phyloP scores from a whole-genome alignment of 2,329 filamentous ascomycete species.

The Sclerotinia spermophila region DNA sequence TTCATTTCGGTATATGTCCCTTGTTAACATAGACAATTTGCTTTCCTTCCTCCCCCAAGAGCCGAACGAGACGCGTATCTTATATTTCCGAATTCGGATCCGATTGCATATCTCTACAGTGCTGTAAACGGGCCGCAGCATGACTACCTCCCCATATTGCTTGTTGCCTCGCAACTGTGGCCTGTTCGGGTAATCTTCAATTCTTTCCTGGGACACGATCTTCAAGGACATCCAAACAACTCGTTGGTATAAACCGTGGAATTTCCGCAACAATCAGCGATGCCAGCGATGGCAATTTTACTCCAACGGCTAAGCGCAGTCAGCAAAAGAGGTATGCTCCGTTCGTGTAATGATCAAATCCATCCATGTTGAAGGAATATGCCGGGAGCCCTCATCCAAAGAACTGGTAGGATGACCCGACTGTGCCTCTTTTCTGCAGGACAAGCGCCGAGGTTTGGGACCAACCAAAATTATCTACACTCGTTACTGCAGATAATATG shows the following conservation, averaged over 20 bases:
- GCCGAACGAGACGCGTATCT: background rate
- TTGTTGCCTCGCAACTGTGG: conserved; percentile 8
- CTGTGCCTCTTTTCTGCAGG: conserved; percentile 35
- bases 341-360: conserved; percentile 1
- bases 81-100: conserved; percentile 21
- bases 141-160: conserved; percentile 9
- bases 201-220: background rate
- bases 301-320: conserved; percentile 14
- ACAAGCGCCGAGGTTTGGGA: conserved; percentile 30
- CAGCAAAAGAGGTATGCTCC: background rate
- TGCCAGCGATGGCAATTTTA: conserved; percentile 5
- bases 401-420: conserved; percentile 17
- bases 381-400: background rate
- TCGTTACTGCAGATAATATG: conserved; percentile 12
- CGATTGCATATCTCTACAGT: conserved; percentile 27
- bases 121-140: conserved; percentile 26
- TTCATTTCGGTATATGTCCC: background rate
- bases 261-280: background rate
- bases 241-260: background rate
- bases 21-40: background rate
- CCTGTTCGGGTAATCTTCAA: conserved; percentile 4
- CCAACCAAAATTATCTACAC: conserved; percentile 12
- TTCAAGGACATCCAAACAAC: background rate
- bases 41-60: background rate
- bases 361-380: conserved; percentile 13